Conservation (phyloP, 2,329 filamentous ascomycete genomes). For the Fusarium foetens region DNA sequence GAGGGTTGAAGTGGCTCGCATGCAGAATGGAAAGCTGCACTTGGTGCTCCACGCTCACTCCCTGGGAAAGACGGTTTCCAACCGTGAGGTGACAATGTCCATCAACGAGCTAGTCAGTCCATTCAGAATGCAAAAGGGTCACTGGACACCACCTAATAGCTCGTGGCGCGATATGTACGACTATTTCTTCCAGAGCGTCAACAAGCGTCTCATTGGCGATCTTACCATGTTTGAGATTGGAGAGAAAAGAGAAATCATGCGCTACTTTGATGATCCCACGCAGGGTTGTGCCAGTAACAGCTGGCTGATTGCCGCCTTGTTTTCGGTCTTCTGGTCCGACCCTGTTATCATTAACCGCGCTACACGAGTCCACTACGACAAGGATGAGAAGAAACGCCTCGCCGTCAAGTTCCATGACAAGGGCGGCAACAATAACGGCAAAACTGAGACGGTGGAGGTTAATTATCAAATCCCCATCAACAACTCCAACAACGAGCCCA, state of each 20-base stretch:
- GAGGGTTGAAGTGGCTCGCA: conserved; percentile 53
- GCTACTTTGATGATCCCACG: conserved; percentile 54
- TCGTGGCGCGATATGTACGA: conserved; percentile 55
- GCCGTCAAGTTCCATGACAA: conserved; percentile 56
- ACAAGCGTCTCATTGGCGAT: conserved; percentile 48
- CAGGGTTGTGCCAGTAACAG: conserved; percentile 56
- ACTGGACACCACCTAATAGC: conserved; percentile 54
- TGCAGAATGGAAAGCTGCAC: conserved; percentile 58
- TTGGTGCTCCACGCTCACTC: conserved; percentile 51
- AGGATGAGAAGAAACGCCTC: conserved; percentile 46
- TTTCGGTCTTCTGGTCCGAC: conserved; percentile 58
- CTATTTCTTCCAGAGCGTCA: conserved; percentile 47
- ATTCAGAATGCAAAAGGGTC: conserved; percentile 48
- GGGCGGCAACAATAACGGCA: conserved; percentile 55
- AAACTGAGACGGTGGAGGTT: conserved; percentile 53
- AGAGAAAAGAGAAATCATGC: conserved; percentile 31
- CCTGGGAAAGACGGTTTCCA: conserved; percentile 52
- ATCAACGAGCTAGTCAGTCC: conserved; percentile 55
- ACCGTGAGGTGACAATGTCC: conserved; percentile 52
- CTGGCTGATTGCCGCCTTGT: conserved; percentile 57
- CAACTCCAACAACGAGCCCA: conserved; percentile 55
- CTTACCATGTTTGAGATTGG: conserved; percentile 45
- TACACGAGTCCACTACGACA: conserved; percentile 39
- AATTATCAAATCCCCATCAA: conserved; percentile 57
- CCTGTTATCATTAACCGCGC: conserved; percentile 54